Conservation (phyloP, 495 filamentous ascomycete genomes). For the Penicillium daleae region DNA sequence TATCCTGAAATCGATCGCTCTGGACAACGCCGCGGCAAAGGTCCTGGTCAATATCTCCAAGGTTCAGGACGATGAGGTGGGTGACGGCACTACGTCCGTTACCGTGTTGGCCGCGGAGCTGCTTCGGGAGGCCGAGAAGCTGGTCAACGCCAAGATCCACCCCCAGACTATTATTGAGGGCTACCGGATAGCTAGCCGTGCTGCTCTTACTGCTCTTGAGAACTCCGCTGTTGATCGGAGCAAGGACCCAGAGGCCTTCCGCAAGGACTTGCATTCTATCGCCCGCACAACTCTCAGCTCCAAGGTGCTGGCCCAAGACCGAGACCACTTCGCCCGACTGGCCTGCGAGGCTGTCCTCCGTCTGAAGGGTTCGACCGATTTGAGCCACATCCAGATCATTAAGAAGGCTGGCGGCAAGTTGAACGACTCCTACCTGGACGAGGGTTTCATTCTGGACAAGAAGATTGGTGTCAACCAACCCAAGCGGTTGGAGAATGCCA, state of each 20-base stretch:
- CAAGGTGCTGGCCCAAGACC: conserved; percentile 93
- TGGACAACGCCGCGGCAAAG: conserved; percentile 98
- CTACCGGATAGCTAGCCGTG: conserved; percentile 92
- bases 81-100: conserved; percentile 92
- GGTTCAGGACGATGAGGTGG: conserved; percentile 98
- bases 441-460: conserved; percentile 98
- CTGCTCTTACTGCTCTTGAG: conserved; percentile 82
- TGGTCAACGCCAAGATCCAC: conserved; percentile 97
- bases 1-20: conserved; percentile 97
- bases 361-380: conserved; percentile 87
- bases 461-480: conserved; percentile 98
- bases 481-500: conserved; percentile 94
- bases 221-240: conserved; percentile 87
- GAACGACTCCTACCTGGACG: conserved; percentile 94
- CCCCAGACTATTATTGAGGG: conserved; percentile 99
- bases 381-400: conserved; percentile 98
- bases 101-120: conserved; percentile 94
- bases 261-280: conserved; percentile 86
- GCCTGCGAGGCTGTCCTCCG: conserved; percentile 92
- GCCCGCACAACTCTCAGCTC: conserved; percentile 97
- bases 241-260: conserved; percentile 78
- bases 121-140: conserved; percentile 92
- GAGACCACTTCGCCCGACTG: conserved; percentile 86
- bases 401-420: conserved; percentile 99
- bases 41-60: conserved; percentile 97